A percentile compares a stretch with the other conserved stretches of the same genome.
phyloP scores from a whole-genome alignment of 306 rosid species.

The Cicer chorassanicum region DNA sequence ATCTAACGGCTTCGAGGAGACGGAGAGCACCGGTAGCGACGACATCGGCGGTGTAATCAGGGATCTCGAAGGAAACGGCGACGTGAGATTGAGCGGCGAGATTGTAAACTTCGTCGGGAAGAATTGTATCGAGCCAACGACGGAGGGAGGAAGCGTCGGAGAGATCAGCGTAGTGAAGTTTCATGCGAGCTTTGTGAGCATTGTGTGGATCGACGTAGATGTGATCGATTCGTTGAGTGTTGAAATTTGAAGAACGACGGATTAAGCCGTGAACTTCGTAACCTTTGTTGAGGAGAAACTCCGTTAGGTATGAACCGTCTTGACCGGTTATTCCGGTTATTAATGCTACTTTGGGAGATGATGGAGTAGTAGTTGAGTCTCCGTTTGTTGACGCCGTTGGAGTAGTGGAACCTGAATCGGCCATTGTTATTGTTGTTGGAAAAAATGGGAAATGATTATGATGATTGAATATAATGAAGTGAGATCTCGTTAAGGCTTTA shows the following conservation, averaged over 20 bases:
- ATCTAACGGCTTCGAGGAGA: slow-evolving; percentile 88
- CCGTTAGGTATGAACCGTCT: slow-evolving; percentile 96
- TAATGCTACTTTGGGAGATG: slow-evolving; percentile 66
- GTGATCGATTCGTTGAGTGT: slow-evolving; percentile 96
- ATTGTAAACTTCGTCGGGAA: slow-evolving; percentile 94
- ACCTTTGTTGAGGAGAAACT: slow-evolving; percentile 80
- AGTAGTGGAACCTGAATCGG: slow-evolving; percentile 61
- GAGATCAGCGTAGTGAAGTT: slow-evolving; percentile 99
- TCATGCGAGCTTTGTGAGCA: slow-evolving; percentile 93
- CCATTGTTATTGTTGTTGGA: slow-evolving; percentile 56
- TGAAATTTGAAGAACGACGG: slow-evolving; percentile 96
- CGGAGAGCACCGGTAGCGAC: slow-evolving; percentile 97
- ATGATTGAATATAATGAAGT: neutral
- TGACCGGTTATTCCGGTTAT: slow-evolving; percentile 97
- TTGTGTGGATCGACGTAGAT: slow-evolving; percentile 99
- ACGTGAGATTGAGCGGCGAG: slow-evolving; percentile 99
- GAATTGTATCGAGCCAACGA: slow-evolving; percentile 90
- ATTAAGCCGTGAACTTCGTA: slow-evolving; percentile 94
- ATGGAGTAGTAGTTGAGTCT: slow-evolving; percentile 14
- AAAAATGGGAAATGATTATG: neutral
- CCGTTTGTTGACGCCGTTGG: slow-evolving; percentile 51
- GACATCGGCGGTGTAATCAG: slow-evolving; percentile 96
- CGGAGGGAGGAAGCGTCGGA: slow-evolving; percentile 98
- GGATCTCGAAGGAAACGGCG: slow-evolving; percentile 98
- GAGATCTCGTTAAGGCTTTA: slow-evolving; percentile 3